Evolutionary conservation across 768 basidiomycete species (phyloP).

Genomic region (Tephrocybe sp.): DNA sequence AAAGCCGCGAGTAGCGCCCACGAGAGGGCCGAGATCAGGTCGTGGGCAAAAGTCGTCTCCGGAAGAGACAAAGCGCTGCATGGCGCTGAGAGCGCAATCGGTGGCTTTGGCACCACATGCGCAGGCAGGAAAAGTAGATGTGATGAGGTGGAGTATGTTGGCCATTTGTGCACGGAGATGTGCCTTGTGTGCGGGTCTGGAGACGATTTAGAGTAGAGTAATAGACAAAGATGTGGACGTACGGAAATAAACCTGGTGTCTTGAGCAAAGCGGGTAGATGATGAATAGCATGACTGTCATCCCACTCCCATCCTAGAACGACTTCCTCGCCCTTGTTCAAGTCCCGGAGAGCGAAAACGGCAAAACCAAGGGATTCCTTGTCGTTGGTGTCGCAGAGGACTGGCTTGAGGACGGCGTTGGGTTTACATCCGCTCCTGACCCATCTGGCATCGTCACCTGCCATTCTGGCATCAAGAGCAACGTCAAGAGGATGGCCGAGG

Average conservation of each 20-base stretch:
- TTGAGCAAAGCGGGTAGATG: conserved; percentile 65
- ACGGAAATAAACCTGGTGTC: conserved; percentile 56
- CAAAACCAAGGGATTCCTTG: conserved; percentile 55
- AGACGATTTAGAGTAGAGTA: conserved; percentile 1
- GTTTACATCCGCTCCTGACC: conserved; percentile 62
- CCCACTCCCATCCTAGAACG: conserved; percentile 95
- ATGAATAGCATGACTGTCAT: conserved; percentile 86
- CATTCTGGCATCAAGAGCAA: conserved; percentile 49
- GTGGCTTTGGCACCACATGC: conserved; percentile 63
- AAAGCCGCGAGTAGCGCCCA: conserved; percentile 61
- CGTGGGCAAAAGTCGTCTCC: neutral
- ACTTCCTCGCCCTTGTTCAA: conserved; percentile 82
- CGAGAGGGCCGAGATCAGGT: conserved; percentile 59
- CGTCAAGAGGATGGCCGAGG: too few species aligned
- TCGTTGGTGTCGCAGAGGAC: conserved; percentile 32
- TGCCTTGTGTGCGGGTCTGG: conserved; percentile 43
- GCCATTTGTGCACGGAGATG: conserved; percentile 65
- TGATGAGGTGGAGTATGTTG: conserved; percentile 65
- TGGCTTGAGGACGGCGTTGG: conserved; percentile 62
- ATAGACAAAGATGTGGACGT: conserved; percentile 24
- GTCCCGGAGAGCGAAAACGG: conserved; percentile 74
- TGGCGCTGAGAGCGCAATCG: conserved; percentile 62
- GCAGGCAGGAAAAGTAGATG: conserved; percentile 71
- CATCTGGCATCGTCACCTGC: conserved; percentile 64
- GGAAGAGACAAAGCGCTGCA: conserved; percentile 56